Evolutionary conservation across 2,329 filamentous ascomycete species (phyloP).

Genomic region (Basipetospora chlamydospora): DNA sequence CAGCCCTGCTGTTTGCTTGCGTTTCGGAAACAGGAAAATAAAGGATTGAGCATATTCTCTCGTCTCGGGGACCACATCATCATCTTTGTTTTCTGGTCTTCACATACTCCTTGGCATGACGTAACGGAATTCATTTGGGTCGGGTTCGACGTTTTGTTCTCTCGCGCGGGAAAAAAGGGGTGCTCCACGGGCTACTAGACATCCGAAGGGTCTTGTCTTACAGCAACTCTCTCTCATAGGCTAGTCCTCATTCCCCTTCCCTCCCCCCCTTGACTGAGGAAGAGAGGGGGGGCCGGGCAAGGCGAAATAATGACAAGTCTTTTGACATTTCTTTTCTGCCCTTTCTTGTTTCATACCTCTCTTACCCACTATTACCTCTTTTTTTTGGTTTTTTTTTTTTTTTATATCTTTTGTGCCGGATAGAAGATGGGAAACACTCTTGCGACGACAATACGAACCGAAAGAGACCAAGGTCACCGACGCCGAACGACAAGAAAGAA

Average conservation of each 20-base stretch:
- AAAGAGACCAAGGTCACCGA: background rate
- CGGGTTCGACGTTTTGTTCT: slow-evolving; percentile 1
- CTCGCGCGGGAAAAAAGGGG: slow-evolving; percentile 1
- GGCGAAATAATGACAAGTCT: too few relatives aligned
- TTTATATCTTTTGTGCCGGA: background rate
- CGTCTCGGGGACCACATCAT: slow-evolving; percentile 34
- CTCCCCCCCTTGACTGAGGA: too few relatives aligned
- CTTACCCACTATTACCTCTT: too few relatives aligned
- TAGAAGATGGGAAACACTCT: slow-evolving; percentile 5
- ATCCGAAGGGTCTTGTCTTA: too few relatives aligned
- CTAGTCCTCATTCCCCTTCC: too few relatives aligned
- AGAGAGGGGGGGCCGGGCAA: too few relatives aligned
- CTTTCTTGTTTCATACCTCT: too few relatives aligned
- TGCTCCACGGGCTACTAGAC: too few relatives aligned
- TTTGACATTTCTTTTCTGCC: too few relatives aligned
- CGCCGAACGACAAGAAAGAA: slow-evolving; percentile 1
- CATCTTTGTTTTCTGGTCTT: slow-evolving; percentile 12
- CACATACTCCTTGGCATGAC: background rate
- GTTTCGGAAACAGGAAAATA: too few relatives aligned
- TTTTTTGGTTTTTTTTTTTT: slow-evolving; percentile 8
- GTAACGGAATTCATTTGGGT: background rate
- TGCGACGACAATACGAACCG: background rate
- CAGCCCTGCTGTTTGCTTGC: background rate
- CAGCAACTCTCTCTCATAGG: slow-evolving; percentile 3
- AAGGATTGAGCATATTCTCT: too few relatives aligned